These are phyloP conservation scores for Claviceps spartinae DNA, from an alignment of 2,329 filamentous ascomycete genomes.

Conservation along the genomic window DNA sequence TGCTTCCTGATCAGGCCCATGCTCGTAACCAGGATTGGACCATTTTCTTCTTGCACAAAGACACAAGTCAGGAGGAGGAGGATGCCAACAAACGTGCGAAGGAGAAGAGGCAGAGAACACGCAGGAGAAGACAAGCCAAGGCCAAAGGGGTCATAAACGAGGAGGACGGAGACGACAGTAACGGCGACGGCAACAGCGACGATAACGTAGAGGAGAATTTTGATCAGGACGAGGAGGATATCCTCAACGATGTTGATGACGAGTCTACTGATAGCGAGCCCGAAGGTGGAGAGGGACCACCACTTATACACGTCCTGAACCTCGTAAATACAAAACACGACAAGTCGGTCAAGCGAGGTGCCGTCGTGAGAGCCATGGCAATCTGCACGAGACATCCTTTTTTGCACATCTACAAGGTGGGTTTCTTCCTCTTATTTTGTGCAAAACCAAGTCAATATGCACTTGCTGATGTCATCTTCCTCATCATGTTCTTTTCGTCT, in stretches of 20 bases:
- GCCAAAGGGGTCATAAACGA: constrained; percentile 34
- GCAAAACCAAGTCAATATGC: neutral
- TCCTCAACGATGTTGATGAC: constrained; percentile 37
- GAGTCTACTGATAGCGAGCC: constrained; percentile 48
- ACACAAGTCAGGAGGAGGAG: constrained; percentile 72
- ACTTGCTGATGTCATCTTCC: neutral
- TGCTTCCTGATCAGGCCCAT: constrained; percentile 95
- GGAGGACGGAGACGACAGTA: constrained; percentile 11
- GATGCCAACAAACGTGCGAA: constrained; percentile 52
- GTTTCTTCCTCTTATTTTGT: constrained; percentile 10
- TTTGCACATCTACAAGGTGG: constrained; percentile 92
- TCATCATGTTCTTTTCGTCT: neutral
- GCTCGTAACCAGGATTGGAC: constrained; percentile 96
- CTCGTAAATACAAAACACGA: constrained; percentile 97
- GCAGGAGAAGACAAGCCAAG: constrained; percentile 37
- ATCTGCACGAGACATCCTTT: constrained; percentile 97
- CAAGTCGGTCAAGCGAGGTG: constrained; percentile 81
- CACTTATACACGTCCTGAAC: constrained; percentile 92
- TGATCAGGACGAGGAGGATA: constrained; percentile 36
- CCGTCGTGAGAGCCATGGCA: constrained; percentile 94
- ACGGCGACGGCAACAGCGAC: neutral
- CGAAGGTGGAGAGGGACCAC: constrained; percentile 68
- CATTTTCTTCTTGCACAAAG: constrained; percentile 96
- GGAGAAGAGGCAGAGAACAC: constrained; percentile 35
- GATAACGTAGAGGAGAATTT: constrained; percentile 22